Percentiles rank a stretch among this genome's conserved stretches.
phyloP scores from a whole-genome alignment of 2,329 filamentous ascomycete species.

The Fonsecaea nubica region DNA sequence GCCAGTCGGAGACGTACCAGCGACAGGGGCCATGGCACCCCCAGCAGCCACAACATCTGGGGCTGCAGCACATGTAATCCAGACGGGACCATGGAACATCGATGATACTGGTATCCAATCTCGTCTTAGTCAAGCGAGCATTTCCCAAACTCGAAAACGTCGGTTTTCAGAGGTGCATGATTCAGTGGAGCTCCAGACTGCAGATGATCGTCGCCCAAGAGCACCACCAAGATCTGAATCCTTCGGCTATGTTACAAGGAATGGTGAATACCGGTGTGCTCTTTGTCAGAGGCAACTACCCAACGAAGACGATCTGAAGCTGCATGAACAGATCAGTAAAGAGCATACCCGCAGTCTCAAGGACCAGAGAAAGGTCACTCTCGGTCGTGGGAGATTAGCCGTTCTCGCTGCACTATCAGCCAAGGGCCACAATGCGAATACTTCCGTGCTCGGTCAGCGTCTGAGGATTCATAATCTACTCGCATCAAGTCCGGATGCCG shows the following conservation, averaged over 20 bases:
- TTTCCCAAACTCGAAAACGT: conserved; percentile 16
- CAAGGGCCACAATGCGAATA: not conserved
- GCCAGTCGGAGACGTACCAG: not conserved
- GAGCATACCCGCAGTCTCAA: conserved; percentile 26
- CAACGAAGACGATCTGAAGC: conserved; percentile 23
- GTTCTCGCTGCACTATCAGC: conserved; percentile 15
- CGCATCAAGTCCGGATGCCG: not conserved
- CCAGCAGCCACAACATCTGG: not conserved
- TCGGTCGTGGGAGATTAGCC: conserved; percentile 24
- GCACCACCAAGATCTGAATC: conserved; percentile 9
- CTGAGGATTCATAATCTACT: conserved; percentile 3
- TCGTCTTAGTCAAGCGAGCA: not conserved
- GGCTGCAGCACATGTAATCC: not conserved
- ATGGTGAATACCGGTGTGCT: conserved; percentile 31
- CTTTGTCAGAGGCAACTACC: conserved; percentile 32
- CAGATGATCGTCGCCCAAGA: not conserved
- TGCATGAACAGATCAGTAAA: conserved; percentile 26
- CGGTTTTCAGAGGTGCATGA: conserved; percentile 15
- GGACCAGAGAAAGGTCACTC: conserved; percentile 16
- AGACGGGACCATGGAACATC: not conserved
- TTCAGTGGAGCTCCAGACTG: not conserved
- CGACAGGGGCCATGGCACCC: not conserved
- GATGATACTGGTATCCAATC: not conserved
- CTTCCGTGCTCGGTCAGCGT: conserved; percentile 8
- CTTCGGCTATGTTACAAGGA: conserved; percentile 29